A percentile compares a stretch with the other conserved stretches of the same genome.
Conservation (phyloP, 1,284 basidiomycete genomes). For the Caloboletus inedulis region DNA sequence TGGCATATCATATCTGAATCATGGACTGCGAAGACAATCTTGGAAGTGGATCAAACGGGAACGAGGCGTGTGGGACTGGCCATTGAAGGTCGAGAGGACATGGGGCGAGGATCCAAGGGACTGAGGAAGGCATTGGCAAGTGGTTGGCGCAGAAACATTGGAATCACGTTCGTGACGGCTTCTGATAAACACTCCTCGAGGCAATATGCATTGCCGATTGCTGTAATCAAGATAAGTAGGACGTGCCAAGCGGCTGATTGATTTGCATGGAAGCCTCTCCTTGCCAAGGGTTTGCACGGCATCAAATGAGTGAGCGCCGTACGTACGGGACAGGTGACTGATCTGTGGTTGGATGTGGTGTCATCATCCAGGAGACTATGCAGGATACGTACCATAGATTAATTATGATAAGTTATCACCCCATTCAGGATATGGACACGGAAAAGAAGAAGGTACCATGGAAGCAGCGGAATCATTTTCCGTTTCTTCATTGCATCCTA, state of each 20-base stretch:
- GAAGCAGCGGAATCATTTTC: not conserved
- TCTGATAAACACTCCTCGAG: slow-evolving; percentile 19
- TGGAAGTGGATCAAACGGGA: not conserved
- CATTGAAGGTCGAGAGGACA: not conserved
- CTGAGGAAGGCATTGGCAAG: not conserved
- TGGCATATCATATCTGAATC: slow-evolving; percentile 5
- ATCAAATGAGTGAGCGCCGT: not conserved
- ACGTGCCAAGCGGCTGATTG: slow-evolving; percentile 18
- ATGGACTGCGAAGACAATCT: not conserved
- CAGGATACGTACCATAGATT: slow-evolving; percentile 1
- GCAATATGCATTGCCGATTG: too few relatives aligned
- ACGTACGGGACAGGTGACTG: slow-evolving; percentile 1
- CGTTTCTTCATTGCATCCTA: slow-evolving; percentile 7
- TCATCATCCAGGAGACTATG: not conserved
- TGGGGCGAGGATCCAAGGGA: not conserved
- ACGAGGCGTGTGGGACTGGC: not conserved
- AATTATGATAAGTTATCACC: not conserved
- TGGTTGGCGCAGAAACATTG: not conserved
- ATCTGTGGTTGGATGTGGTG: not conserved
- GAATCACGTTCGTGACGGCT: slow-evolving; percentile 8
- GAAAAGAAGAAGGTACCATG: not conserved
- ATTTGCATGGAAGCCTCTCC: slow-evolving; percentile 17
- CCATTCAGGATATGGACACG: too few relatives aligned
- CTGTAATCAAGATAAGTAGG: slow-evolving; percentile 13
- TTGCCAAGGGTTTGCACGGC: slow-evolving; percentile 12